A percentile compares a stretch with the other conserved stretches of the same genome.
Evolutionary conservation across 495 filamentous ascomycete species (phyloP).

Genomic region (Penicillium parvum): DNA sequence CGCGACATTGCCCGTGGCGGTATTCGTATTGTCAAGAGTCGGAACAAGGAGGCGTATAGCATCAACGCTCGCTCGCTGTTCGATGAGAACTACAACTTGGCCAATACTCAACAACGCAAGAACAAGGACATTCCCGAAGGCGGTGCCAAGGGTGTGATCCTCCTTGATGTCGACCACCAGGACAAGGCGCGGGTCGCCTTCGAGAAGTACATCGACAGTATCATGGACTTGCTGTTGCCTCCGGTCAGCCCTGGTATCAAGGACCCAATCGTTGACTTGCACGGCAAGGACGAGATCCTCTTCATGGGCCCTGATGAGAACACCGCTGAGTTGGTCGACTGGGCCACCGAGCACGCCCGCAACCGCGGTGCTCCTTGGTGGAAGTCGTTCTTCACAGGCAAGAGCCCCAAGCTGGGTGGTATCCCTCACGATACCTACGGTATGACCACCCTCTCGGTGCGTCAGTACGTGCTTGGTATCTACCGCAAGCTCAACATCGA

Average conservation of each 20-base stretch:
- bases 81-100: conserved; percentile 97
- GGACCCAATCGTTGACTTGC: conserved; percentile 92
- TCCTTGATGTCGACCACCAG: conserved; percentile 89
- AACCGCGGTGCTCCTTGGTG: conserved; percentile 90
- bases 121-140: conserved; percentile 99
- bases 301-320: conserved; percentile 99
- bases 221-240: conserved; percentile 87
- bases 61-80: conserved; percentile 96
- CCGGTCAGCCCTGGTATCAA: conserved; percentile 94
- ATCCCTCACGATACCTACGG: conserved; percentile 95
- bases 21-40: conserved; percentile 96
- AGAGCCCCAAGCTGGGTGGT: conserved; percentile 90
- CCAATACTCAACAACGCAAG: conserved; percentile 98
- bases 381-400: conserved; percentile 99
- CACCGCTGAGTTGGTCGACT: conserved; percentile 93
- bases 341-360: conserved; percentile 93
- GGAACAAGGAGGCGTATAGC: conserved; percentile 88
- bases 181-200: conserved; percentile 89
- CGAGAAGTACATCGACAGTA: conserved; percentile 99
- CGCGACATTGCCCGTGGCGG: conserved; percentile 94
- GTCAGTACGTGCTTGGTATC: conserved; percentile 92
- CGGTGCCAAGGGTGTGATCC: conserved; percentile 95
- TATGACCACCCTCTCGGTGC: conserved; percentile 96
- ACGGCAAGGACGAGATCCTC: conserved; percentile 90
- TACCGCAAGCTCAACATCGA: conserved; percentile 93